These are phyloP conservation scores for Chytriomyces confervae DNA, from an alignment of 192 early-diverging fungal species.

Conservation along the genomic window DNA sequence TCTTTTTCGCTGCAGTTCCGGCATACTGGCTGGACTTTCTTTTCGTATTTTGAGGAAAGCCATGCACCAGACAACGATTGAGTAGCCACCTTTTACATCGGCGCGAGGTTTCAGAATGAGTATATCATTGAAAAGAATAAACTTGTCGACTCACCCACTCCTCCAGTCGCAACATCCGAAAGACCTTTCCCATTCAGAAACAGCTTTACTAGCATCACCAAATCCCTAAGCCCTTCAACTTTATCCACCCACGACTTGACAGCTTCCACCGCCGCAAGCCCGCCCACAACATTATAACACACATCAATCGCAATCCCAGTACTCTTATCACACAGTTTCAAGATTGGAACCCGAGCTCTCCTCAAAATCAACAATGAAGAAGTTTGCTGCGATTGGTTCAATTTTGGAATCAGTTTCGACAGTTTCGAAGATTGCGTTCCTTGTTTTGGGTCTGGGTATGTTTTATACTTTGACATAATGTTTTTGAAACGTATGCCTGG, in stretches of 20 bases:
- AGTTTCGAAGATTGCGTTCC: constrained; percentile 21
- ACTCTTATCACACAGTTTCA: constrained; percentile 17
- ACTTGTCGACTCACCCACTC: constrained; percentile 14
- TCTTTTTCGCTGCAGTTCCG: not conserved
- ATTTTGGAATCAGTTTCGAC: constrained; percentile 12
- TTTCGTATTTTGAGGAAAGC: constrained; percentile 16
- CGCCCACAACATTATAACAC: constrained; percentile 9
- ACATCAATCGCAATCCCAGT: constrained; percentile 28
- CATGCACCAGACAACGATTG: constrained; percentile 15
- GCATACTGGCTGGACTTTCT: not conserved
- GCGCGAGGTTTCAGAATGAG: not conserved
- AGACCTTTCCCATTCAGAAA: constrained; percentile 5
- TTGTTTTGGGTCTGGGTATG: constrained; percentile 6
- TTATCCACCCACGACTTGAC: constrained; percentile 8
- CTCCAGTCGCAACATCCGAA: constrained; percentile 25
- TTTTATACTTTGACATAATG: too few species aligned
- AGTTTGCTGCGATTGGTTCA: not conserved
- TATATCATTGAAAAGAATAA: not conserved
- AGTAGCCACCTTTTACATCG: constrained; percentile 12
- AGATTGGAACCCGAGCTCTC: constrained; percentile 24
- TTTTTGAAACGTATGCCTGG: not conserved
- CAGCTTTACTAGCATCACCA: constrained; percentile 29
- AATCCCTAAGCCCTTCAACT: constrained; percentile 10
- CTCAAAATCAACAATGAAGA: not conserved
- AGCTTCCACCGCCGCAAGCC: constrained; percentile 11